A percentile compares a stretch with the other conserved stretches of the same genome.
Conservation (phyloP, 2,329 filamentous ascomycete species). For the Grosmannia clavigera region DNA sequence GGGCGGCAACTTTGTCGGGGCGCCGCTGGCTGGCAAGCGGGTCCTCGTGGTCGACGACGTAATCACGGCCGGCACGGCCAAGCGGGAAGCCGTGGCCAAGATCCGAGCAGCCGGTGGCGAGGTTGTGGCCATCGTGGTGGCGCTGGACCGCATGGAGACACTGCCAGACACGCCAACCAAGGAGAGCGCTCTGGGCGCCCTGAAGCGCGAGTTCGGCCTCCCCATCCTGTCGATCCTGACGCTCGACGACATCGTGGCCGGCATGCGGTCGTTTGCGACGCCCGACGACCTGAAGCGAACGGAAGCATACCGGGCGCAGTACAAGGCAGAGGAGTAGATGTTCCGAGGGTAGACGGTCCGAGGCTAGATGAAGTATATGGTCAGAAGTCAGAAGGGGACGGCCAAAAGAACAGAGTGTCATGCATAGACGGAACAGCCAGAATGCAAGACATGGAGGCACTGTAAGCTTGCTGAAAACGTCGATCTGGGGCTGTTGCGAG, state of each 20-base stretch:
- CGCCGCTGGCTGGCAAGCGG: conserved; percentile 69
- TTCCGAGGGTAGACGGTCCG: conserved; percentile 15
- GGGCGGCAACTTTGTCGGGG: conserved; percentile 84
- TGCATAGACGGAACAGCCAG: not conserved
- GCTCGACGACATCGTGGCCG: conserved; percentile 69
- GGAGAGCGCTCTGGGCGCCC: conserved; percentile 74
- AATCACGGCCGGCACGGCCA: conserved; percentile 88
- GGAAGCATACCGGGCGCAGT: conserved; percentile 60
- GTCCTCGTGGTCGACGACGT: conserved; percentile 94
- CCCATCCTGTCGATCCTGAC: conserved; percentile 76
- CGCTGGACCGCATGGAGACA: conserved; percentile 79
- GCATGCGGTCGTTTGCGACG: conserved; percentile 48
- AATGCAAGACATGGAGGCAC: not conserved
- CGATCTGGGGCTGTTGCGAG: not conserved
- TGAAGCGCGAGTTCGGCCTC: conserved; percentile 70
- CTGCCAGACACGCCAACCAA: conserved; percentile 49
- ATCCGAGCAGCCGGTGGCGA: conserved; percentile 75
- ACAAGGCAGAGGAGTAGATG: conserved; percentile 38
- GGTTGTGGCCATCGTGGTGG: conserved; percentile 78
- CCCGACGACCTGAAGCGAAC: conserved; percentile 52
- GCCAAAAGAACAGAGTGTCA: not conserved
- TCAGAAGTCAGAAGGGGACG: not conserved
- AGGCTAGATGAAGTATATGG: not conserved
- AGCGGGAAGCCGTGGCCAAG: conserved; percentile 82
- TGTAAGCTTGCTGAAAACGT: too few species aligned